These are phyloP conservation scores for Plectosphaerella cucumerina DNA, from an alignment of 2,329 filamentous ascomycete species.

Conservation along the genomic window DNA sequence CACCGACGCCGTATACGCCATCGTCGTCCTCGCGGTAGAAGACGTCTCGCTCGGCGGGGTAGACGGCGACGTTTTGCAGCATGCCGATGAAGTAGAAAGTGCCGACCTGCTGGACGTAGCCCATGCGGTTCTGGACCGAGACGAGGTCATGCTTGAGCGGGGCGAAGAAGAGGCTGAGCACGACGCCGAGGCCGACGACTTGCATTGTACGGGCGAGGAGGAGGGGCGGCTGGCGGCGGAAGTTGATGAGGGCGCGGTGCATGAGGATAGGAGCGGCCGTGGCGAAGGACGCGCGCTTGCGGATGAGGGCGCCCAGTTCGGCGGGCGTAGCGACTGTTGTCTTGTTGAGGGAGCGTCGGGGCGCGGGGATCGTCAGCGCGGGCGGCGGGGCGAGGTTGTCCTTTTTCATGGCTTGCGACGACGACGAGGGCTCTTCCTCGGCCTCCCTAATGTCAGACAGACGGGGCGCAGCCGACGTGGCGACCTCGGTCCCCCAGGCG, in stretches of 20 bases:
- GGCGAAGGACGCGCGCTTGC: slow-evolving; percentile 56
- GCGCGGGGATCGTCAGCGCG: not conserved
- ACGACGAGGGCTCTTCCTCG: slow-evolving; percentile 14
- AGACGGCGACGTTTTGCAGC: slow-evolving; percentile 74
- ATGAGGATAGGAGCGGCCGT: slow-evolving; percentile 65
- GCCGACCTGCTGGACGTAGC: slow-evolving; percentile 68
- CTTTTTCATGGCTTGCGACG: not conserved
- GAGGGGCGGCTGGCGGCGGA: slow-evolving; percentile 60
- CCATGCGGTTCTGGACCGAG: slow-evolving; percentile 68
- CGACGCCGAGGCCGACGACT: slow-evolving; percentile 57
- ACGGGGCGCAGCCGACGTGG: slow-evolving; percentile 2
- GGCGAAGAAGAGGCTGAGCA: slow-evolving; percentile 67
- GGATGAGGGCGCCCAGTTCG: slow-evolving; percentile 65
- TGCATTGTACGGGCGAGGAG: slow-evolving; percentile 64
- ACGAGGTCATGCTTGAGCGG: slow-evolving; percentile 66
- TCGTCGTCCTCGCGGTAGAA: slow-evolving; percentile 77
- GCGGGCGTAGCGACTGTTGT: slow-evolving; percentile 58
- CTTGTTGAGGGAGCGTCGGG: not conserved
- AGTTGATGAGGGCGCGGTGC: slow-evolving; percentile 64
- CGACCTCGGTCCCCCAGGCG: slow-evolving; percentile 41
- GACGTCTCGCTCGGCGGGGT: slow-evolving; percentile 67
- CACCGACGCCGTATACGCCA: slow-evolving; percentile 65
- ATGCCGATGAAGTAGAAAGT: slow-evolving; percentile 73
- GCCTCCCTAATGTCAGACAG: slow-evolving; percentile 23
- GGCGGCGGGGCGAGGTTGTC: not conserved